These are phyloP conservation scores for Durusdinium trenchii DNA, from an alignment of 73 alveolate genomes.

Conservation along the genomic window DNA sequence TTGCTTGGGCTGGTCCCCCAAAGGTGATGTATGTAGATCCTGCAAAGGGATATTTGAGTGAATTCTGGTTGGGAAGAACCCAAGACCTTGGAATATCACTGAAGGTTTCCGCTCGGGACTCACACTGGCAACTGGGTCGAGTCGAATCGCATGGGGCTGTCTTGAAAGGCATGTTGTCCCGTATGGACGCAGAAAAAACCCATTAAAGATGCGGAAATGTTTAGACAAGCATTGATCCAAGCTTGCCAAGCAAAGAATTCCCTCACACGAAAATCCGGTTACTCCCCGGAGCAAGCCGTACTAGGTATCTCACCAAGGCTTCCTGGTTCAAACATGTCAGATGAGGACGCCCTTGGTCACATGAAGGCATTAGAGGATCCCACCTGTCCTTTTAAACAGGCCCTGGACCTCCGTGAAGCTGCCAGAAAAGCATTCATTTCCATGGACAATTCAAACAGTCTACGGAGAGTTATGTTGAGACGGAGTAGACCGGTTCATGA, in stretches of 20 bases:
- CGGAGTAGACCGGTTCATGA: not conserved
- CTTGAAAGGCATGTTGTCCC: not conserved
- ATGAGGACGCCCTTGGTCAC: not conserved
- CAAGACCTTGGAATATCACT: not conserved
- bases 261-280: not conserved
- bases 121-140: slow-evolving; percentile 51
- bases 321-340: not conserved
- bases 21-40: slow-evolving; percentile 12
- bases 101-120: not conserved
- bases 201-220: not conserved
- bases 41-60: not conserved
- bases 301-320: not conserved
- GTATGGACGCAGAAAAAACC: not conserved
- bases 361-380: not conserved
- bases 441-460: slow-evolving; percentile 10
- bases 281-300: not conserved
- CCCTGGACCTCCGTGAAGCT: not conserved
- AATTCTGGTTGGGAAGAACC: not conserved
- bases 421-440: not conserved
- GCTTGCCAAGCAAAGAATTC: not conserved
- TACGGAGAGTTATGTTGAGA: not conserved
- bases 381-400: not conserved
- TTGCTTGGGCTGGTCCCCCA: slow-evolving; percentile 11
- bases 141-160: not conserved
- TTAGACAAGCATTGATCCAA: not conserved